Conservation (phyloP, 805 yeast species). For the Myxozyma mucilagina region DNA sequence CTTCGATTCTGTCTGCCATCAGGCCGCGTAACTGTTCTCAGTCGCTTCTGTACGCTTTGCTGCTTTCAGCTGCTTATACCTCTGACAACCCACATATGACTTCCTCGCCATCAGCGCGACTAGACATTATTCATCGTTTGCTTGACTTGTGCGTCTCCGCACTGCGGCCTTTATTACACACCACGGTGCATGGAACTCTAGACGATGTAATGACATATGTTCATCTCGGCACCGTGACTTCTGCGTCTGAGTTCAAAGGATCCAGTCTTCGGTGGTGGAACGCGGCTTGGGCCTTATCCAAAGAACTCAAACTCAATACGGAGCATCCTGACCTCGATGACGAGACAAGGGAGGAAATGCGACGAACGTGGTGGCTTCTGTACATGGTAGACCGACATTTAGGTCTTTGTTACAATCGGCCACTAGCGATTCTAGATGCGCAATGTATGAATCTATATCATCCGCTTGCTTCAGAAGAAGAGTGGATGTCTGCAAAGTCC, state of each 20-base stretch:
- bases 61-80: conserved; percentile 38
- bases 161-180: conserved; percentile 33
- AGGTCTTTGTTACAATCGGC: conserved; percentile 43
- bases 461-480: conserved; percentile 38
- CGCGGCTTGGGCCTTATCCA: conserved; percentile 37
- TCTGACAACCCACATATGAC: conserved; percentile 38
- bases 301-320: conserved; percentile 38
- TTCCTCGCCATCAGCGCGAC: conserved; percentile 36
- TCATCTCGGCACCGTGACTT: conserved; percentile 39
- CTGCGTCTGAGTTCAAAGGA: conserved; percentile 40
- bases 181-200: conserved; percentile 33
- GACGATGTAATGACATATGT: conserved; percentile 40
- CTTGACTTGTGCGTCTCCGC: conserved; percentile 35
- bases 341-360: conserved; percentile 44
- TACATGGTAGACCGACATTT: conserved; percentile 45
- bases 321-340: conserved; percentile 34
- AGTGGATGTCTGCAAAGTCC: conserved; percentile 36
- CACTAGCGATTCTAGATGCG: conserved; percentile 40
- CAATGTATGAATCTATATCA: conserved; percentile 39
- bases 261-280: conserved; percentile 40
- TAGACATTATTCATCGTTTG: conserved; percentile 34
- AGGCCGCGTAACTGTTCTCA: conserved; percentile 32
- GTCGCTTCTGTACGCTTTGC: conserved; percentile 35
- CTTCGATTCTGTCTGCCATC: conserved; percentile 31
- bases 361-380: conserved; percentile 48